These are phyloP conservation scores for Betula pendula DNA, from an alignment of 306 rosid species.

Conservation along the genomic window DNA sequence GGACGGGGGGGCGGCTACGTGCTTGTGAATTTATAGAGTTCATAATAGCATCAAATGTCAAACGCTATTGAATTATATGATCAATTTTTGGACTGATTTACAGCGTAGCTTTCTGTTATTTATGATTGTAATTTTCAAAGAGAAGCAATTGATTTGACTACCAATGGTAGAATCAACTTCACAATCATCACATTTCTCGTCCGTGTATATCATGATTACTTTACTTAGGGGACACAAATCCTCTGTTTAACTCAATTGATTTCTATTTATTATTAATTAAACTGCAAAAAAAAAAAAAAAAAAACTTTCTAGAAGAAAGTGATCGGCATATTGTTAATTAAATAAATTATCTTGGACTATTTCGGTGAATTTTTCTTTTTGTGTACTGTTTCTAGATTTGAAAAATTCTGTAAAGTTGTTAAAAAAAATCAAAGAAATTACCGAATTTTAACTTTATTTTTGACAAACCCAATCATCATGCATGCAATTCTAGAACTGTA, in stretches of 20 bases:
- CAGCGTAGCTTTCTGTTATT: conserved; percentile 20
- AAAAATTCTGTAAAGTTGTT: neutral
- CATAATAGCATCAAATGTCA: too few species aligned
- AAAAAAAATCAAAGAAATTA: neutral
- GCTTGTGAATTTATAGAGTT: neutral
- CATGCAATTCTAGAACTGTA: too few species aligned
- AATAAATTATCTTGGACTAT: neutral
- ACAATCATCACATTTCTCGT: conserved; percentile 23
- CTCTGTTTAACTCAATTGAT: conserved; percentile 22
- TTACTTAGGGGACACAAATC: conserved; percentile 46
- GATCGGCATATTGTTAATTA: conserved; percentile 13
- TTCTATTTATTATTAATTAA: neutral
- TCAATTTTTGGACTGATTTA: conserved; percentile 28
- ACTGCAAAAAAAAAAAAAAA: too few species aligned
- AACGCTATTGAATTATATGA: too few species aligned
- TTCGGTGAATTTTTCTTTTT: neutral
- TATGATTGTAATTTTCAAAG: neutral
- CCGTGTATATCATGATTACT: conserved; percentile 42
- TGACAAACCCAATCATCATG: neutral
- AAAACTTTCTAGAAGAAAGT: conserved; percentile 48
- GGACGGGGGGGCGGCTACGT: conserved; percentile 10
- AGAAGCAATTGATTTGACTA: conserved; percentile 20
- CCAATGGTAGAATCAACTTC: conserved; percentile 14
- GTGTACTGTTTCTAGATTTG: neutral
- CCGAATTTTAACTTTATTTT: neutral